These are phyloP conservation scores for Lycium ferocissimum DNA, from an alignment of 257 asterid genomes.

Conservation along the genomic window DNA sequence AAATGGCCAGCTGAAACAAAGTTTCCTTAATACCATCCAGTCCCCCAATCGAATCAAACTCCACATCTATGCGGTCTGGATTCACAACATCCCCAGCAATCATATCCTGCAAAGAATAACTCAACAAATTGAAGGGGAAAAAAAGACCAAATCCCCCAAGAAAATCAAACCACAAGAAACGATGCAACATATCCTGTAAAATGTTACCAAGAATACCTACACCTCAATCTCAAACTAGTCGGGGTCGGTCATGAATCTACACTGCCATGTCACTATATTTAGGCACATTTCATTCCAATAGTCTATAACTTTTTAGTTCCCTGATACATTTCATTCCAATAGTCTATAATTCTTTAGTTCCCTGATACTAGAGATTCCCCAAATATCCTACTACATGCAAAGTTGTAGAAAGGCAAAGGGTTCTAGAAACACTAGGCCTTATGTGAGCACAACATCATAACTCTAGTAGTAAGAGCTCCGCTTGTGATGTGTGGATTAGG, in stretches of 20 bases:
- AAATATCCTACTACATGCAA: neutral
- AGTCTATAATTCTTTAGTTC: neutral
- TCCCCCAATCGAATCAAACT: conserved; percentile 87
- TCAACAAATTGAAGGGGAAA: neutral
- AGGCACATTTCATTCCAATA: neutral
- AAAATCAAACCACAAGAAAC: conserved; percentile 57
- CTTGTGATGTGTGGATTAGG: neutral
- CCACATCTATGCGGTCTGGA: conserved; percentile 82
- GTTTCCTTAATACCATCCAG: conserved; percentile 79
- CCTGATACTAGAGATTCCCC: neutral
- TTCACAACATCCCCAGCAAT: conserved; percentile 93
- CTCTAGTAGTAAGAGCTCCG: neutral
- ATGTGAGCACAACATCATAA: neutral
- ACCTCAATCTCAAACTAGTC: conserved; percentile 10
- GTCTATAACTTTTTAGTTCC: neutral
- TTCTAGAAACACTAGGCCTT: neutral
- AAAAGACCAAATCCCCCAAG: conserved; percentile 2
- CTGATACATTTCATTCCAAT: neutral
- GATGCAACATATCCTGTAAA: conserved; percentile 79
- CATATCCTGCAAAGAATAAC: conserved; percentile 59
- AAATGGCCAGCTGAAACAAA: conserved; percentile 80
- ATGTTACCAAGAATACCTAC: neutral
- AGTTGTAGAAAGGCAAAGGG: neutral
- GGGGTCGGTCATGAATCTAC: neutral
- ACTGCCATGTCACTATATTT: neutral